A percentile compares a stretch with the other conserved stretches of the same genome.
phyloP scores from a whole-genome alignment of 2,329 filamentous ascomycete genomes.

The Penicillium thymicola region DNA sequence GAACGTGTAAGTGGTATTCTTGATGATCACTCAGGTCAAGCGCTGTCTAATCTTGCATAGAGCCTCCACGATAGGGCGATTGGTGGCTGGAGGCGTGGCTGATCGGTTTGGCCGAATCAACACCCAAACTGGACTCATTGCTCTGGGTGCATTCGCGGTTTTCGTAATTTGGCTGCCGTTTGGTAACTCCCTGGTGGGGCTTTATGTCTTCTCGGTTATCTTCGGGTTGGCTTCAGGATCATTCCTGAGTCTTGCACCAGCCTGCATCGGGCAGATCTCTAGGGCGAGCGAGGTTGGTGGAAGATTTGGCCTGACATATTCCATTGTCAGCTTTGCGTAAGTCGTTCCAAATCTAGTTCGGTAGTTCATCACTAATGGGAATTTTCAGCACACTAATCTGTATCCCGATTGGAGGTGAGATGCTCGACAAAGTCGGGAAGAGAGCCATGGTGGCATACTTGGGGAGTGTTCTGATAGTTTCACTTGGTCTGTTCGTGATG shows the following conservation, averaged over 20 bases:
- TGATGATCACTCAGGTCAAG: background rate
- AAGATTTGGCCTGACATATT: conserved; percentile 50
- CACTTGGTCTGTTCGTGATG: conserved; percentile 32
- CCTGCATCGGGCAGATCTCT: conserved; percentile 50
- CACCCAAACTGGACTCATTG: conserved; percentile 32
- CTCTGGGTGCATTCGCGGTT: conserved; percentile 40
- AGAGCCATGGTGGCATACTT: conserved; percentile 47
- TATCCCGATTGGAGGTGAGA: conserved; percentile 49
- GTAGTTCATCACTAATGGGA: background rate
- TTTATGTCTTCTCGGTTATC: conserved; percentile 35
- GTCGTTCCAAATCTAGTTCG: conserved; percentile 5
- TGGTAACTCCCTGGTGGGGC: conserved; percentile 24
- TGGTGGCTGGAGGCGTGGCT: conserved; percentile 44
- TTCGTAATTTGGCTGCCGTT: conserved; percentile 48
- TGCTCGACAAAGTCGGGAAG: conserved; percentile 48
- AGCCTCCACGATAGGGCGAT: conserved; percentile 44
- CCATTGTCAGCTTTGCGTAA: conserved; percentile 47
- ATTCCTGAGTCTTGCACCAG: conserved; percentile 46
- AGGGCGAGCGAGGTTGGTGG: conserved; percentile 48
- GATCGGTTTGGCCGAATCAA: conserved; percentile 50
- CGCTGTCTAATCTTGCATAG: conserved; percentile 15
- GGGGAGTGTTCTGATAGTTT: conserved; percentile 42
- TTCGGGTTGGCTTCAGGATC: conserved; percentile 50
- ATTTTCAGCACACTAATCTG: conserved; percentile 43
- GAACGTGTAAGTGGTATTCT: conserved; percentile 33